A percentile compares a stretch with the other conserved stretches of the same genome.
These are phyloP conservation scores for Candida yuanshanica DNA, from an alignment of 805 yeast species.

Conservation along the genomic window DNA sequence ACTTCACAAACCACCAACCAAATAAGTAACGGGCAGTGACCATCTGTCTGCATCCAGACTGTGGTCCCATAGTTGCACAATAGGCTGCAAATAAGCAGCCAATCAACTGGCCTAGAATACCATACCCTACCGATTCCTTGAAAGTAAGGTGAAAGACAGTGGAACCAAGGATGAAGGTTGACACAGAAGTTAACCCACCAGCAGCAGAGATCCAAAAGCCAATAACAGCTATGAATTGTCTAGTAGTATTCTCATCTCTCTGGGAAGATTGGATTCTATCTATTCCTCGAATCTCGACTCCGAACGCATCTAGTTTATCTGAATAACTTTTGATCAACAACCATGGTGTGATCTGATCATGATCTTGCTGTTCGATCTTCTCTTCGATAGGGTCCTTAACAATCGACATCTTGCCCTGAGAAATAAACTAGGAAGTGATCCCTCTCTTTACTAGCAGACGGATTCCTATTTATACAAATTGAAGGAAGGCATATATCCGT, in stretches of 20 bases:
- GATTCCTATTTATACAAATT: no score
- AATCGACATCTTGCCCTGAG: no score
- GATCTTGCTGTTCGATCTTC: conserved; percentile 5
- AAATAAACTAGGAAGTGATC: no score
- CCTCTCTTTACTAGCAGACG: no score
- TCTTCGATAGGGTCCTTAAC: neutral
- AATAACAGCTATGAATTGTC: conserved; percentile 43
- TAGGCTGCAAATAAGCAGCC: conserved; percentile 81
- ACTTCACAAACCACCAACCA: conserved; percentile 81
- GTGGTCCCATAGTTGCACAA: conserved; percentile 83
- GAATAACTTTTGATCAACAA: conserved; percentile 29
- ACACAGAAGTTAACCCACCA: conserved; percentile 87
- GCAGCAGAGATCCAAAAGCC: conserved; percentile 87
- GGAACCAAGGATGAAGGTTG: conserved; percentile 75
- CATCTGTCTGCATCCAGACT: conserved; percentile 88
- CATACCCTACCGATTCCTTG: conserved; percentile 54
- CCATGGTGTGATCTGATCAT: conserved; percentile 18
- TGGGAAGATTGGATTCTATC: conserved; percentile 68
- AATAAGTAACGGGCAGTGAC: conserved; percentile 73
- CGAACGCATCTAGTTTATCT: conserved; percentile 42
- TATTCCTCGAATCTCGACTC: conserved; percentile 78
- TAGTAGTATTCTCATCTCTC: conserved; percentile 35
- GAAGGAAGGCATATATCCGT: no score
- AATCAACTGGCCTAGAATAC: conserved; percentile 54
- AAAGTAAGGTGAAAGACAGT: conserved; percentile 64